Conservation (phyloP, 805 yeast species). For the Brettanomyces custersianus region DNA sequence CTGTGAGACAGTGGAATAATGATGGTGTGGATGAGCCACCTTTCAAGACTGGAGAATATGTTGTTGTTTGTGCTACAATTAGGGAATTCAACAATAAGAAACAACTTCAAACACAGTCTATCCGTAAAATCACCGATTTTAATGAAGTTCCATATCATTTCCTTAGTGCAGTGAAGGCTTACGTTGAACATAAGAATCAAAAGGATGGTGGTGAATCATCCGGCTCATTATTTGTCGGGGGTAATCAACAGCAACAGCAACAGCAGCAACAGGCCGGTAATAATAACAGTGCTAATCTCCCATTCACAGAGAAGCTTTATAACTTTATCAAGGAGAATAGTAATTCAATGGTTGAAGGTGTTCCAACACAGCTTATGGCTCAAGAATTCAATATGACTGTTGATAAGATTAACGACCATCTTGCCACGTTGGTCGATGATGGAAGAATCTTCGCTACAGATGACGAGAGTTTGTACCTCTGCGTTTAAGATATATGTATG, state of each 20-base stretch:
- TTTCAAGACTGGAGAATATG: conserved; percentile 45
- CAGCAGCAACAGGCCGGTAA: conserved; percentile 11
- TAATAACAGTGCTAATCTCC: conserved; percentile 25
- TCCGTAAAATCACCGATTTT: conserved; percentile 49
- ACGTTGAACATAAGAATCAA: conserved; percentile 45
- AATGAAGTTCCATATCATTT: conserved; percentile 64
- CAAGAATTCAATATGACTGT: conserved; percentile 44
- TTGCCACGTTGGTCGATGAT: conserved; percentile 50
- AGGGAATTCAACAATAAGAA: conserved; percentile 57
- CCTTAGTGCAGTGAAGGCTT: conserved; percentile 51
- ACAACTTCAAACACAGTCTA: conserved; percentile 53
- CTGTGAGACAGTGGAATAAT: conserved; percentile 56
- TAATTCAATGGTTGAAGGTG: conserved; percentile 63
- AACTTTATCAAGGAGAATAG: conserved; percentile 40
- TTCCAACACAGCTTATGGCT: conserved; percentile 54
- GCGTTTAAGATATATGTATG: conserved; percentile 35
- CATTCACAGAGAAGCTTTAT: conserved; percentile 29
- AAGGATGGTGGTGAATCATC: conserved; percentile 15
- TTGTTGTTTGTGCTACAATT: conserved; percentile 47
- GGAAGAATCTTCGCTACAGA: conserved; percentile 64
- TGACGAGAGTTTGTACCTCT: conserved; percentile 55
- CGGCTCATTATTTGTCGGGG: conserved; percentile 29
- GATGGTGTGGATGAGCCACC: conserved; percentile 26
- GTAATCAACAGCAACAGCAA: conserved; percentile 13
- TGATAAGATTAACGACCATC: conserved; percentile 39